Evolutionary conservation across 164 flowering plant species (phyloP).

Genomic region (Echeveria elegans): DNA sequence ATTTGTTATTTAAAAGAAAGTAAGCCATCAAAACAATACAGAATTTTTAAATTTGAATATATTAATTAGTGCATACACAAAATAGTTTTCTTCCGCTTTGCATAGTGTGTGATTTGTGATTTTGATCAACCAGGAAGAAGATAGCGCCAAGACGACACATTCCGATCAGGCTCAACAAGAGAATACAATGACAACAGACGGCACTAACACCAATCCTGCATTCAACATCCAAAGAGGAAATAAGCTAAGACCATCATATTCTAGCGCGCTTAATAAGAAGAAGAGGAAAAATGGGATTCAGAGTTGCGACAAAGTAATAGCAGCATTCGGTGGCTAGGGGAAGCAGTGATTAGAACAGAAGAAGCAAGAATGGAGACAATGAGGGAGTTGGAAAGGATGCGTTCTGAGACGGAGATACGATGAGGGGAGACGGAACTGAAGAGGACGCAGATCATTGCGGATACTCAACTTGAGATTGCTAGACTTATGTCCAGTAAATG

Average conservation of each 20-base stretch:
- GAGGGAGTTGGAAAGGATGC: constrained; percentile 77
- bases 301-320: constrained; percentile 36
- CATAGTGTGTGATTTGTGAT: neutral
- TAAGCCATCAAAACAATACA: no score
- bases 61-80: no score
- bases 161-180: constrained; percentile 21
- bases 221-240: constrained; percentile 30
- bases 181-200: constrained; percentile 36
- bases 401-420: constrained; percentile 71
- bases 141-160: constrained; percentile 23
- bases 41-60: no score
- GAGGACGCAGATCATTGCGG: constrained; percentile 75
- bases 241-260: constrained; percentile 15
- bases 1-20: no score
- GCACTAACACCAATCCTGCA: constrained; percentile 58
- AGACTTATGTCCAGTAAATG: constrained; percentile 46
- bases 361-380: no score
- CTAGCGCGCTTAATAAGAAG: constrained; percentile 14
- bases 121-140: constrained; percentile 22
- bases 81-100: no score
- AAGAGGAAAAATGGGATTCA: constrained; percentile 20
- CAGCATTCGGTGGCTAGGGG: constrained; percentile 80
- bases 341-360: constrained; percentile 63
- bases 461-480: constrained; percentile 81
- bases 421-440: constrained; percentile 78